phyloP scores from a whole-genome alignment of 2,329 filamentous ascomycete genomes.

The Stylonectria norvegica region DNA sequence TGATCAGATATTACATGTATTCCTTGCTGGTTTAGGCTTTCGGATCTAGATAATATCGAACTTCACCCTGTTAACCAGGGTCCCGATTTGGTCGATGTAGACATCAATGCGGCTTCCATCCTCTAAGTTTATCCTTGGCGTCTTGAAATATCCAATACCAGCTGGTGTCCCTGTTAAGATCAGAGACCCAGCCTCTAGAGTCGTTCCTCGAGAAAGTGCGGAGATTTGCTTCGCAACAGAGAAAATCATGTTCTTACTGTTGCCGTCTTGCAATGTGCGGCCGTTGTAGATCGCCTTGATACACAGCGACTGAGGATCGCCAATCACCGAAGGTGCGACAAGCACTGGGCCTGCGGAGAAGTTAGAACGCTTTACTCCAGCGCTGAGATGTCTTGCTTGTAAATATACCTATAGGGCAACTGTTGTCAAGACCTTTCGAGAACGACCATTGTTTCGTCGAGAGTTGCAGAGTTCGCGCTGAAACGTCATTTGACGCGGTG shows the following conservation, averaged over 20 bases:
- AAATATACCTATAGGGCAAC: conserved; percentile 4
- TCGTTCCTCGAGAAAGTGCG: conserved; percentile 3
- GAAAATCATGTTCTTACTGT: conserved; percentile 4
- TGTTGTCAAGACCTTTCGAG: conserved; percentile 5
- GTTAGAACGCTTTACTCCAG: neutral
- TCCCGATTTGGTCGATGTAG: conserved; percentile 3
- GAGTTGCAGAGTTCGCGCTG: conserved; percentile 3
- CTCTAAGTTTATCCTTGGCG: conserved; percentile 1
- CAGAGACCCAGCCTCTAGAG: conserved; percentile 4
- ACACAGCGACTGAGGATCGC: conserved; percentile 1
- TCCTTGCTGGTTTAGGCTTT: too few species aligned
- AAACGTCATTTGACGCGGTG: conserved; percentile 6
- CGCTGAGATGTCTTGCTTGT: neutral
- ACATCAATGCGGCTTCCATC: conserved; percentile 1
- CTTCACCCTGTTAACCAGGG: conserved; percentile 2
- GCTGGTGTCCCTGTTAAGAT: conserved; percentile 6
- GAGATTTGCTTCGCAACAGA: conserved; percentile 2
- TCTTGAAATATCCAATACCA: conserved; percentile 4
- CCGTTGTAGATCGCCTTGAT: conserved; percentile 6
- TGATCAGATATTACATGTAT: too few species aligned
- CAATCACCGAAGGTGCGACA: conserved; percentile 1
- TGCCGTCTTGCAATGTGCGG: neutral
- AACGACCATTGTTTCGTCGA: conserved; percentile 5
- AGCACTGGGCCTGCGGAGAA: conserved; percentile 2
- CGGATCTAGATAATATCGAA: too few species aligned